Conservation (phyloP, 225 moss, liverwort and hornwort species). For the Polytrichum commune region DNA sequence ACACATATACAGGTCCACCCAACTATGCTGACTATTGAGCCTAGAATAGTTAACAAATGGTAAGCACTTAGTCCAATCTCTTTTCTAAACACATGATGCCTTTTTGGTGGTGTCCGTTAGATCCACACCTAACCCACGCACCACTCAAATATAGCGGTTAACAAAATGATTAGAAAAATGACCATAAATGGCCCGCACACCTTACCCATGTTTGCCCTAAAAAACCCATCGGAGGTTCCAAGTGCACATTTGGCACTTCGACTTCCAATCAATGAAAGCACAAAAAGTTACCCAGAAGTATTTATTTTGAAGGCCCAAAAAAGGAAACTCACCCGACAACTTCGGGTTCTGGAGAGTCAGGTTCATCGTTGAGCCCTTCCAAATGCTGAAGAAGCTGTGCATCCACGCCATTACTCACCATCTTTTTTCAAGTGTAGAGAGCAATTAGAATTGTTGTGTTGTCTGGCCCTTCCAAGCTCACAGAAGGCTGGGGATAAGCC, state of each 20-base stretch:
- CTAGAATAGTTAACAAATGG: too few species aligned
- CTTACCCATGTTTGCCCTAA: background rate
- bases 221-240: background rate
- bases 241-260: conserved; percentile 2
- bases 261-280: conserved; percentile 1
- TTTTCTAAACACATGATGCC: too few species aligned
- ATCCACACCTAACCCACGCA: too few species aligned
- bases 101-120: too few species aligned
- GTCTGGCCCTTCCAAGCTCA: conserved; percentile 9
- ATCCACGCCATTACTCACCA: conserved; percentile 66
- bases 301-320: too few species aligned
- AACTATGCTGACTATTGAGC: too few species aligned
- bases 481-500: conserved; percentile 6
- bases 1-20: too few species aligned
- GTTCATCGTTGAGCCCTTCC: conserved; percentile 64
- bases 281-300: background rate
- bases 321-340: conserved; percentile 71
- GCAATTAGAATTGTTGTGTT: background rate
- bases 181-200: background rate
- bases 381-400: conserved; percentile 66
- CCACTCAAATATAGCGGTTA: too few species aligned
- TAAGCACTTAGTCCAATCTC: too few species aligned
- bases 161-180: background rate
- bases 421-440: conserved; percentile 9
- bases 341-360: conserved; percentile 82